Percentiles rank a stretch among this genome's conserved stretches.
Conservation (phyloP, 768 basidiomycete species). For the Termitomyces sp. region DNA sequence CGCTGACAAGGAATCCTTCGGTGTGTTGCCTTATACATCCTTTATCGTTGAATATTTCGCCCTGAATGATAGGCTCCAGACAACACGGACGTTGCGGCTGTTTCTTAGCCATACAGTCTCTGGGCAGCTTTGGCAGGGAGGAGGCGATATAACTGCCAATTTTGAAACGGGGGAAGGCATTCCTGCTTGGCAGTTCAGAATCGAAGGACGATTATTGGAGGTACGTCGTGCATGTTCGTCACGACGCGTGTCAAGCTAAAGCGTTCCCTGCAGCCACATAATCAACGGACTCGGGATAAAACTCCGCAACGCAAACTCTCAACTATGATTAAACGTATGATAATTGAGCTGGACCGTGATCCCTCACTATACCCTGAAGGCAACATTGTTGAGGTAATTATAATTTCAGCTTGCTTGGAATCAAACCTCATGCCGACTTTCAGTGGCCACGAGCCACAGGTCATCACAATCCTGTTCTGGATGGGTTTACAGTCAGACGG, state of each 20-base stretch:
- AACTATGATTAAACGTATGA: conserved; percentile 75
- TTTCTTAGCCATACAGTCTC: conserved; percentile 88
- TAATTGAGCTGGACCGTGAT: conserved; percentile 86
- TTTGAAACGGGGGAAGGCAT: conserved; percentile 86
- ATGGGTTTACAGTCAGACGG: conserved; percentile 83
- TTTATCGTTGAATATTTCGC: conserved; percentile 5
- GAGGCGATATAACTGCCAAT: conserved; percentile 39
- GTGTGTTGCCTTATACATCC: conserved; percentile 30
- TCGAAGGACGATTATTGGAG: conserved; percentile 86
- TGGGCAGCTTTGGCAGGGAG: conserved; percentile 79
- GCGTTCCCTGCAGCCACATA: conserved; percentile 37
- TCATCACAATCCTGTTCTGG: conserved; percentile 54
- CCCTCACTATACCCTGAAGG: conserved; percentile 74
- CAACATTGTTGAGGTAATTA: conserved; percentile 81
- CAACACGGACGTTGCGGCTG: conserved; percentile 75
- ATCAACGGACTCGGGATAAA: conserved; percentile 60
- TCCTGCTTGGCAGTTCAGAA: conserved; percentile 81
- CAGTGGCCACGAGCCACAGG: conserved; percentile 63
- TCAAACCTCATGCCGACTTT: not conserved
- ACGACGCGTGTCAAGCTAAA: not conserved
- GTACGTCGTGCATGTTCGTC: conserved; percentile 29
- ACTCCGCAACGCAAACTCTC: conserved; percentile 72
- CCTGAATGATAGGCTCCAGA: conserved; percentile 35
- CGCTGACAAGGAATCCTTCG: conserved; percentile 66
- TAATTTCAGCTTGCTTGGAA: not conserved